These are phyloP conservation scores for Ustilago cynodontis DNA, from an alignment of 1,284 basidiomycete genomes.

Conservation along the genomic window DNA sequence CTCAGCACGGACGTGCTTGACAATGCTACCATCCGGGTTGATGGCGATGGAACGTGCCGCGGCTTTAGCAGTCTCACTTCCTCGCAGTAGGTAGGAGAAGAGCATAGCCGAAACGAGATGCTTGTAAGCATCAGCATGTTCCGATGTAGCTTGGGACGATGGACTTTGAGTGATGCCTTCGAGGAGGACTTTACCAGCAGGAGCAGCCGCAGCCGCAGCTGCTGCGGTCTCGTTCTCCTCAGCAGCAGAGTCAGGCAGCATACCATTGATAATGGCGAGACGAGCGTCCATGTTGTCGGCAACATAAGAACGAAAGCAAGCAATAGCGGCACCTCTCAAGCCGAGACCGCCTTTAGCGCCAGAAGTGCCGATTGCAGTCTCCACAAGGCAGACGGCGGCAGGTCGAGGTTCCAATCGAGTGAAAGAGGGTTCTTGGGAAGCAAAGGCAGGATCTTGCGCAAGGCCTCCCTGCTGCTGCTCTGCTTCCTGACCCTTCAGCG, in stretches of 20 bases:
- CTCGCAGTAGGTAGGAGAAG: slow-evolving; percentile 73
- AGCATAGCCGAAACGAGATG: slow-evolving; percentile 59
- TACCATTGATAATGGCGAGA: slow-evolving; percentile 74
- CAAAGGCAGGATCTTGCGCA: slow-evolving; percentile 15
- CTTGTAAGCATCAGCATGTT: slow-evolving; percentile 72
- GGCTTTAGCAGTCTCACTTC: slow-evolving; percentile 74
- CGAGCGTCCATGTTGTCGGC: slow-evolving; percentile 71
- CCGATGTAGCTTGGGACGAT: slow-evolving; percentile 36
- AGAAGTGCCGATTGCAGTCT: slow-evolving; percentile 52
- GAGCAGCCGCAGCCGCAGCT: slow-evolving; percentile 48
- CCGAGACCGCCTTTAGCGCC: slow-evolving; percentile 53
- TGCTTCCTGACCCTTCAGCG: not conserved
- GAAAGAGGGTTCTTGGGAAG: slow-evolving; percentile 22
- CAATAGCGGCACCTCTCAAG: slow-evolving; percentile 61
- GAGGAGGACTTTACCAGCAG: slow-evolving; percentile 73
- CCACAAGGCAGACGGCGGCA: slow-evolving; percentile 50
- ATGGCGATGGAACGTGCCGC: slow-evolving; percentile 73
- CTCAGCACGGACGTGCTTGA: slow-evolving; percentile 24
- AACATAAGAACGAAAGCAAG: slow-evolving; percentile 64
- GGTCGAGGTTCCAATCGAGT: slow-evolving; percentile 47
- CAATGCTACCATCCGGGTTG: slow-evolving; percentile 59
- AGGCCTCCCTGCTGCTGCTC: slow-evolving; percentile 9
- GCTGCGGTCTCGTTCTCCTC: slow-evolving; percentile 6
- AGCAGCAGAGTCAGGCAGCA: slow-evolving; percentile 50
- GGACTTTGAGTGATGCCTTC: slow-evolving; percentile 72